A percentile compares a stretch with the other conserved stretches of the same genome.
Evolutionary conservation across 2,329 filamentous ascomycete species (phyloP).

Genomic region (Mollisia scopiformis): DNA sequence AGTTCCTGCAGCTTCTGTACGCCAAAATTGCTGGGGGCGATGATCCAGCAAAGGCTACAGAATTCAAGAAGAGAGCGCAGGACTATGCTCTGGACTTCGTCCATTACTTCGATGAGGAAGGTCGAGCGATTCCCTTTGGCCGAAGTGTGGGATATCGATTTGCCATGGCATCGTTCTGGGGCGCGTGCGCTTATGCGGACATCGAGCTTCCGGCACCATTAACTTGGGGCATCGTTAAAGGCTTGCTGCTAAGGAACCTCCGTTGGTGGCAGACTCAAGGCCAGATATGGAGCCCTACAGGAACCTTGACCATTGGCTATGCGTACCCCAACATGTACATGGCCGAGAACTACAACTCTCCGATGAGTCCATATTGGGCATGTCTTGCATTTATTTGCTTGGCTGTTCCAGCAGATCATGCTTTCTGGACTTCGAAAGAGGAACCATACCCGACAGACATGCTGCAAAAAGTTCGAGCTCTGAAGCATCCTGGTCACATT

Average conservation of each 20-base stretch:
- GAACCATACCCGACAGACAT: slow-evolving; percentile 58
- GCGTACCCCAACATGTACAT: slow-evolving; percentile 80
- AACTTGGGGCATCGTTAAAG: slow-evolving; percentile 80
- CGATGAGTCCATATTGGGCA: slow-evolving; percentile 74
- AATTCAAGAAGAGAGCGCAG: slow-evolving; percentile 71
- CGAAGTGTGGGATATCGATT: slow-evolving; percentile 82
- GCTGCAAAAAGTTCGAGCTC: slow-evolving; percentile 60
- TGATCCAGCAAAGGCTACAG: slow-evolving; percentile 66
- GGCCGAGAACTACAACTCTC: slow-evolving; percentile 83
- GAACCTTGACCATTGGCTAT: slow-evolving; percentile 75
- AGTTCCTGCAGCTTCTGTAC: slow-evolving; percentile 78
- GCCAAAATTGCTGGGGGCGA: slow-evolving; percentile 69
- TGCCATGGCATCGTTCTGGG: slow-evolving; percentile 85
- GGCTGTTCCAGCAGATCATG: slow-evolving; percentile 68
- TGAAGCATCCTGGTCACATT: slow-evolving; percentile 75
- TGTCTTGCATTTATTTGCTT: slow-evolving; percentile 78
- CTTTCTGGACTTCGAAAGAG: slow-evolving; percentile 74
- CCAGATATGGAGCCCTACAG: slow-evolving; percentile 75
- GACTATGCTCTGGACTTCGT: slow-evolving; percentile 71
- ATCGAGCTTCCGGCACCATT: slow-evolving; percentile 73
- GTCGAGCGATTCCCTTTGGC: slow-evolving; percentile 75
- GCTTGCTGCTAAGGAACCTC: slow-evolving; percentile 72
- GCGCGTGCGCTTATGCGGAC: slow-evolving; percentile 74
- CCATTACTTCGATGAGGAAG: slow-evolving; percentile 76
- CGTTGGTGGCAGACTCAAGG: slow-evolving; percentile 79